phyloP scores from a whole-genome alignment of 768 basidiomycete species.

The Russula griseocarnosa region DNA sequence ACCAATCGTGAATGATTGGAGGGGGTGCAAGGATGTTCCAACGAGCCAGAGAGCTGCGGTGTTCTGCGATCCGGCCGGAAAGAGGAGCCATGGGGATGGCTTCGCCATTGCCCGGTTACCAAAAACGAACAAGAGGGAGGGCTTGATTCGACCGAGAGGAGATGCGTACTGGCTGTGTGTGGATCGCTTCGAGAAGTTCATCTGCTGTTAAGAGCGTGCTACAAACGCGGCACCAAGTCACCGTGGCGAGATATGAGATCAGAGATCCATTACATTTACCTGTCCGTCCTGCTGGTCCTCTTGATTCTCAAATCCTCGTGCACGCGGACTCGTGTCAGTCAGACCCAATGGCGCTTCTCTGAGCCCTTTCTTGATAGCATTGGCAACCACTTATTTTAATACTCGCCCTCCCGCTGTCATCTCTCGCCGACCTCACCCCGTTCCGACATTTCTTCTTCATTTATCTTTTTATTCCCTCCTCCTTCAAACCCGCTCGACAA shows the following conservation, averaged over 20 bases:
- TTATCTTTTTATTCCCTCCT: slow-evolving; percentile 12
- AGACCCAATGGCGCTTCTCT: slow-evolving; percentile 14
- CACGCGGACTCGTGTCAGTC: slow-evolving; percentile 15
- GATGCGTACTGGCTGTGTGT: slow-evolving; percentile 3
- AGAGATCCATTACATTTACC: slow-evolving; percentile 12
- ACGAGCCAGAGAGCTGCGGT: not conserved
- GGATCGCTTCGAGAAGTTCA: slow-evolving; percentile 27
- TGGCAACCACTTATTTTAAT: slow-evolving; percentile 24
- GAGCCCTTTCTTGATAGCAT: slow-evolving; percentile 7
- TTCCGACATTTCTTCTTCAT: slow-evolving; percentile 14
- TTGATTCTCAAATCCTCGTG: slow-evolving; percentile 23
- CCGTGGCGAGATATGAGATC: slow-evolving; percentile 22
- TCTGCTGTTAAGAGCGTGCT: slow-evolving; percentile 25
- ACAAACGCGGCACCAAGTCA: slow-evolving; percentile 27
- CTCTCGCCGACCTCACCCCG: slow-evolving; percentile 19
- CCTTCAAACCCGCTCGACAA: not conserved
- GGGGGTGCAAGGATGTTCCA: not conserved
- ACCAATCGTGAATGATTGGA: no score
- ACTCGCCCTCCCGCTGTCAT: slow-evolving; percentile 13
- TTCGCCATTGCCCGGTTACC: slow-evolving; percentile 26
- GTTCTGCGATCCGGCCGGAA: slow-evolving; percentile 11
- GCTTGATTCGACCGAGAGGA: not conserved
- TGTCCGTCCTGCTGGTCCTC: not conserved
- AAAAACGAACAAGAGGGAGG: slow-evolving; percentile 14
- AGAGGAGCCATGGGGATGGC: slow-evolving; percentile 17